phyloP scores from a whole-genome alignment of 495 filamentous ascomycete genomes.

The Hypoxylon fragiforme region DNA sequence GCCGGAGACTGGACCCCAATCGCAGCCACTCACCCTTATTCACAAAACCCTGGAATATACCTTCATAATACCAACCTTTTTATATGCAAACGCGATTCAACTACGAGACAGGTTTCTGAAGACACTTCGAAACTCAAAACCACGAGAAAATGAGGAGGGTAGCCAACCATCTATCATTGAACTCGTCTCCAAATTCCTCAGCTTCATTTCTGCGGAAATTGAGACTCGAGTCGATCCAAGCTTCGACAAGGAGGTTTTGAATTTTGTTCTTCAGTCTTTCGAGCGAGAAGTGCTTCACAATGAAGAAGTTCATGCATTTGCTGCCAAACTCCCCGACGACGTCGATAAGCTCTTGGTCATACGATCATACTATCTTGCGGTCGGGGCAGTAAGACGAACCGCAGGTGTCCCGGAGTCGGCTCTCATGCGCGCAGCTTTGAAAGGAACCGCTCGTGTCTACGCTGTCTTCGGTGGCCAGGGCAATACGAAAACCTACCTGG shows the following conservation, averaged over 20 bases:
- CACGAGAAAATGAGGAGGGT: constrained; percentile 80
- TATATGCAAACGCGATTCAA: constrained; percentile 83
- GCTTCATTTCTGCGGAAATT: constrained; percentile 71
- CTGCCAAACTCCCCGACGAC: constrained; percentile 68
- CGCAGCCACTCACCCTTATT: constrained; percentile 71
- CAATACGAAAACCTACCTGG: constrained; percentile 91
- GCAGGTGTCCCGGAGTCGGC: constrained; percentile 80
- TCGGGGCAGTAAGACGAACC: constrained; percentile 68
- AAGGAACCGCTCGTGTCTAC: constrained; percentile 71
- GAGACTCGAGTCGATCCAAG: constrained; percentile 76
- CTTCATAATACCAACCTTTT: constrained; percentile 79
- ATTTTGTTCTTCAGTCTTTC: constrained; percentile 76
- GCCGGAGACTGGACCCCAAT: constrained; percentile 23
- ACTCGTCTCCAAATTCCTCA: constrained; percentile 77
- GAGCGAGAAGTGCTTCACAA: constrained; percentile 78
- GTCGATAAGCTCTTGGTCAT: constrained; percentile 77
- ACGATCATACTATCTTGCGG: constrained; percentile 75
- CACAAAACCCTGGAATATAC: constrained; percentile 84
- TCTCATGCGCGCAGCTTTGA: constrained; percentile 73
- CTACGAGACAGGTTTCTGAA: constrained; percentile 75
- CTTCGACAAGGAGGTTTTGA: constrained; percentile 73
- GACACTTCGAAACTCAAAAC: constrained; percentile 73
- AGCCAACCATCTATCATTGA: constrained; percentile 80
- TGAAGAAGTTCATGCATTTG: constrained; percentile 84
- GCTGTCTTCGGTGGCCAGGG: constrained; percentile 86